Evolutionary conservation across 2,329 filamentous ascomycete genomes (phyloP).

Genomic region (Aurifilum marmelostoma): DNA sequence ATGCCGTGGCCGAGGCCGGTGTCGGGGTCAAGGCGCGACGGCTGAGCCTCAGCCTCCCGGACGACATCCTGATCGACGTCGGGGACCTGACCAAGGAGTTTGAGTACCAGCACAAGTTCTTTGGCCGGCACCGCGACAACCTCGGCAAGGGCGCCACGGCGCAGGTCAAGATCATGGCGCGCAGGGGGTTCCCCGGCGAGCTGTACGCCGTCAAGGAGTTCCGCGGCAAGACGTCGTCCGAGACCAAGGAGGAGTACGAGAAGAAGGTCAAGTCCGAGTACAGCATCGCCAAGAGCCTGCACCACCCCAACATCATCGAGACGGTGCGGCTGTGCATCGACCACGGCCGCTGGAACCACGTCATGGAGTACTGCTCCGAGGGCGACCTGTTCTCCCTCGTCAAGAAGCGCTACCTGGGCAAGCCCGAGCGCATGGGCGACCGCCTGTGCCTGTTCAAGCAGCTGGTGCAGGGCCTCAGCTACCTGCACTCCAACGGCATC

Average conservation of each 20-base stretch:
- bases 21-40: constrained; percentile 79
- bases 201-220: constrained; percentile 89
- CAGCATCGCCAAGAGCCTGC: constrained; percentile 81
- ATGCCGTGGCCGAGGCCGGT: constrained; percentile 64
- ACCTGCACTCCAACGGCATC: constrained; percentile 81
- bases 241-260: constrained; percentile 75
- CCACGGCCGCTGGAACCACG: constrained; percentile 80
- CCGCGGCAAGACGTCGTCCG: constrained; percentile 69
- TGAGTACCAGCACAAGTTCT: constrained; percentile 69
- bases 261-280: constrained; percentile 92
- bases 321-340: constrained; percentile 77
- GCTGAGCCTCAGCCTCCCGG: constrained; percentile 72
- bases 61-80: constrained; percentile 73
- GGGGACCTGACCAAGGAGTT: constrained; percentile 72
- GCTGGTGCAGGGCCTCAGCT: constrained; percentile 77
- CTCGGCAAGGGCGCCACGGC: constrained; percentile 83
- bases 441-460: constrained; percentile 89
- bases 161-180: constrained; percentile 78
- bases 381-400: constrained; percentile 81
- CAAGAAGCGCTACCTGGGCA: constrained; percentile 70
- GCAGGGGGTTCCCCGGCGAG: constrained; percentile 66
- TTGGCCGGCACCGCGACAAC: constrained; percentile 73
- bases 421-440: constrained; percentile 63
- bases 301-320: constrained; percentile 86
- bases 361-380: constrained; percentile 89